Percentiles rank a stretch among this genome's conserved stretches.
Evolutionary conservation across 495 filamentous ascomycete genomes (phyloP).

Genomic region (Penicillium daleae): DNA sequence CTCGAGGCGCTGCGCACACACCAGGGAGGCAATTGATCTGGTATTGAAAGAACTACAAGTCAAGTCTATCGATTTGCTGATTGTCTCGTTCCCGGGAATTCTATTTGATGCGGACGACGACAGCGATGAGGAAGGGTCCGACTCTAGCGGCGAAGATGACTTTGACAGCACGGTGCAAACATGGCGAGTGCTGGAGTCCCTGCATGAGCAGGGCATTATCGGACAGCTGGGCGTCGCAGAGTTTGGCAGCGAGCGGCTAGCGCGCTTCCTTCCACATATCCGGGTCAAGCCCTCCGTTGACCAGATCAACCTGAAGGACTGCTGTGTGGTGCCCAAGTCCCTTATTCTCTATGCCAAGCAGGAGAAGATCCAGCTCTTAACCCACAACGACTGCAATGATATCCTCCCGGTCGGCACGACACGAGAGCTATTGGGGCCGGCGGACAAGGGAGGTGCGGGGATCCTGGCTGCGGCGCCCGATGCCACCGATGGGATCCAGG

Average conservation of each 20-base stretch:
- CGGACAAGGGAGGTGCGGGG: constrained; percentile 61
- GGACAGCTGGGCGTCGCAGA: constrained; percentile 82
- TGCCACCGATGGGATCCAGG: constrained; percentile 57
- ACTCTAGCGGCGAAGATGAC: constrained; percentile 58
- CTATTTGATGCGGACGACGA: constrained; percentile 93
- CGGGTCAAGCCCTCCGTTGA: constrained; percentile 79
- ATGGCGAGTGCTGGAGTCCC: constrained; percentile 71
- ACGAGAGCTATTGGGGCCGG: constrained; percentile 75
- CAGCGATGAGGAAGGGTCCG: constrained; percentile 67
- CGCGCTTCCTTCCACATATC: constrained; percentile 65
- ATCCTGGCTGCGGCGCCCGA: constrained; percentile 61
- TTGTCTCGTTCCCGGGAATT: constrained; percentile 91
- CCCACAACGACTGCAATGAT: constrained; percentile 93
- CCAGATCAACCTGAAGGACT: constrained; percentile 97
- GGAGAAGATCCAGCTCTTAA: constrained; percentile 83
- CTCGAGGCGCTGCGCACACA: constrained; percentile 64
- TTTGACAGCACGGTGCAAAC: constrained; percentile 72
- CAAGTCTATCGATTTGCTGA: constrained; percentile 79
- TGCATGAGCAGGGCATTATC: constrained; percentile 73
- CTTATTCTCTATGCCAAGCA: constrained; percentile 83
- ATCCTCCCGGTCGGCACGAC: constrained; percentile 84
- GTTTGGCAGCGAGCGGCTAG: constrained; percentile 81
- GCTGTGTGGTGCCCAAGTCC: constrained; percentile 91
- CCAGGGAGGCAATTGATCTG: constrained; percentile 73
- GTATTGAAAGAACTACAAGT: constrained; percentile 79